Evolutionary conservation across 2,329 filamentous ascomycete species (phyloP), one percentile per base, ranked within the genome.

Genomic region (Alternaria metachromatica): DNA sequence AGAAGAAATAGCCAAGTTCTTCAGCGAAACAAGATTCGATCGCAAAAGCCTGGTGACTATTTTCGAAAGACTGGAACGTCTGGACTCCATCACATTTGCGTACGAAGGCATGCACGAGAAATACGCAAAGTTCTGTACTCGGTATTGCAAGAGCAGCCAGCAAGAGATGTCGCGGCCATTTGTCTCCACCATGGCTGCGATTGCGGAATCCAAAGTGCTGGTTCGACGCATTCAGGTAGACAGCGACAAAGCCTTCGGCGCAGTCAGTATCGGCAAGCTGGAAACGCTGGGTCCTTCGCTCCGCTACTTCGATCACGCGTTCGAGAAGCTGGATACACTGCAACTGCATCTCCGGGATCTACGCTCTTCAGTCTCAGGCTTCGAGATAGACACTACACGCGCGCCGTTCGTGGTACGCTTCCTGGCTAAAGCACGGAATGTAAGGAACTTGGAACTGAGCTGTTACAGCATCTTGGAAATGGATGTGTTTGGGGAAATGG

Each of bases 151-250:
- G 30, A 55, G 28, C 9, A 71, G 66, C 44, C 72, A 73, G 48
- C 70, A 70, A n/a, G 74, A 76, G 25, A 76, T 75, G 71, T 71
- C 68, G 7, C 62, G 73, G 8, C 74, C 74, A 2, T 76, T 76
- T n/a, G 65, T 76, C 3, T 63, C 60, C 6, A 73, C 70, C 20
- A 66, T 76, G 60, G 23, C 56, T 15, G 72, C 73, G 2, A 65
- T 76, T 12, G 66, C 66, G 11, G 51, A 51, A 11, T 65, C 66
- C 10, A 59, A 57, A 11, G 26, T 71, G n/a, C 43, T 13, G 6
- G 56, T 73, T 21, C 46, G 48, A 10, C 18, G 30, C 4, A 73
- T 74, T 10, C 33, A 18, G 4, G 49, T 64, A 0, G 48, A 65
- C 30, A 15, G 37, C 11, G 11, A 43, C 8, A 54, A 44, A 15